Conservation (phyloP, 2,329 filamentous ascomycete species). For the Cladophialophora psammophila region DNA sequence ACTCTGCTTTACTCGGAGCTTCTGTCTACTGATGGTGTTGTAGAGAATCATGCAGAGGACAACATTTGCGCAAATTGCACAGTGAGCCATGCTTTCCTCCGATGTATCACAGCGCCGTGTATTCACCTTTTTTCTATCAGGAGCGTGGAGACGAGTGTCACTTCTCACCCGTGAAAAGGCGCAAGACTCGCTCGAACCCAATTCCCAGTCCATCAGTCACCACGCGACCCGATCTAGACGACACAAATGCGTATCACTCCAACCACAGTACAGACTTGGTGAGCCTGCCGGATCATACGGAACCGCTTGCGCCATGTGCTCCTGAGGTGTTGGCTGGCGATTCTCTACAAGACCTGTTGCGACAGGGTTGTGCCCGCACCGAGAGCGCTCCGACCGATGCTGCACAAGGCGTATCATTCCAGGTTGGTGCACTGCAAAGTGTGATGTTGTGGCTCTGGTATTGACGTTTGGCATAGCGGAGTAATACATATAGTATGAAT, state of each 20-base stretch:
- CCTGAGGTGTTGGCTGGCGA: neutral
- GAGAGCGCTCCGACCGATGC: neutral
- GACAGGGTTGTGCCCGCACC: neutral
- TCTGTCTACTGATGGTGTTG: constrained; percentile 9
- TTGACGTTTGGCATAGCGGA: constrained; percentile 8
- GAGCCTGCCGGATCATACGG: neutral
- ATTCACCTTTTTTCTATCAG: constrained; percentile 23
- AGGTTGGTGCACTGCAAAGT: neutral
- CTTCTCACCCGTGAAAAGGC: constrained; percentile 25
- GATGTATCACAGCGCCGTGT: neutral
- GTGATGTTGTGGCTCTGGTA: neutral
- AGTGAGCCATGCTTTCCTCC: constrained; percentile 31
- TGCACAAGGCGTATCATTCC: neutral
- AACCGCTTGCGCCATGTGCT: neutral
- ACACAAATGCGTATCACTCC: constrained; percentile 21
- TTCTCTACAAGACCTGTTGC: neutral
- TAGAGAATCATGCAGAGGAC: constrained; percentile 15
- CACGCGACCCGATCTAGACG: neutral
- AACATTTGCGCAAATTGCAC: constrained; percentile 43
- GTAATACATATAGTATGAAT: constrained; percentile 27
- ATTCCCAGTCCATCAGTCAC: constrained; percentile 11
- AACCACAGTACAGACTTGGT: neutral
- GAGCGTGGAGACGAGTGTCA: constrained; percentile 39
- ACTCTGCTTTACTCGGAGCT: constrained; percentile 20
- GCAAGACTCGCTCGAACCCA: constrained; percentile 35